These are phyloP conservation scores for Calophaca sinica DNA, from an alignment of 306 rosid genomes.

Conservation along the genomic window DNA sequence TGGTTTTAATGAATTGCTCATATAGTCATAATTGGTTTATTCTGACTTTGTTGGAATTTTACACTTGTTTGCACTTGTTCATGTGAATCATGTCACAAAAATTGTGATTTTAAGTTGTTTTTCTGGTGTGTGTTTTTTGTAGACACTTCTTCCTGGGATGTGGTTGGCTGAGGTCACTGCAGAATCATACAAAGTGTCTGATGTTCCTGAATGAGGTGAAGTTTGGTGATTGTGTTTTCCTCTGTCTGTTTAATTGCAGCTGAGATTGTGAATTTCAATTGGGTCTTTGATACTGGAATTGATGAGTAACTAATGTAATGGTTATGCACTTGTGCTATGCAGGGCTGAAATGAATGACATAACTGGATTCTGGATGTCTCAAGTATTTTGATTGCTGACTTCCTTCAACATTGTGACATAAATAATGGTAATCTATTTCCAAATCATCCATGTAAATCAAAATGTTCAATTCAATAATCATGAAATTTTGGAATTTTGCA, in stretches of 20 bases:
- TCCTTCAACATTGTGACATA: constrained; percentile 50
- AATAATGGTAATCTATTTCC: constrained; percentile 55
- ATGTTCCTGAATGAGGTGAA: constrained; percentile 60
- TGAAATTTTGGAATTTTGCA: constrained; percentile 35
- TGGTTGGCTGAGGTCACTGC: constrained; percentile 55
- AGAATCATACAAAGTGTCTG: constrained; percentile 65
- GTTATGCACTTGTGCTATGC: constrained; percentile 27
- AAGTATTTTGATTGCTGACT: constrained; percentile 47
- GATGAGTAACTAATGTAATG: constrained; percentile 23
- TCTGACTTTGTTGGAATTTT: constrained; percentile 11
- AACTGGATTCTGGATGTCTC: constrained; percentile 34
- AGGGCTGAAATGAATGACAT: constrained; percentile 41
- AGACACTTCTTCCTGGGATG: constrained; percentile 63
- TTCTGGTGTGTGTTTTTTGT: constrained; percentile 41
- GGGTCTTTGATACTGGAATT: constrained; percentile 9
- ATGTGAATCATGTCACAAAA: background rate
- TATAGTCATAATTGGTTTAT: background rate
- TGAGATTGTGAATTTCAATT: constrained; percentile 25
- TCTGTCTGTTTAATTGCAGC: background rate
- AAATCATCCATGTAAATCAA: constrained; percentile 52
- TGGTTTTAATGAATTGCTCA: background rate
- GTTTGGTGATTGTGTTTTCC: constrained; percentile 32
- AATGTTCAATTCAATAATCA: constrained; percentile 40
- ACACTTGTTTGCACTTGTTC: constrained; percentile 15
- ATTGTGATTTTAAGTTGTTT: constrained; percentile 13